Percentiles rank a stretch among this genome's conserved stretches.
Evolutionary conservation across 352 stramenopile species (phyloP).

Genomic region (Blastocystis sp.): DNA sequence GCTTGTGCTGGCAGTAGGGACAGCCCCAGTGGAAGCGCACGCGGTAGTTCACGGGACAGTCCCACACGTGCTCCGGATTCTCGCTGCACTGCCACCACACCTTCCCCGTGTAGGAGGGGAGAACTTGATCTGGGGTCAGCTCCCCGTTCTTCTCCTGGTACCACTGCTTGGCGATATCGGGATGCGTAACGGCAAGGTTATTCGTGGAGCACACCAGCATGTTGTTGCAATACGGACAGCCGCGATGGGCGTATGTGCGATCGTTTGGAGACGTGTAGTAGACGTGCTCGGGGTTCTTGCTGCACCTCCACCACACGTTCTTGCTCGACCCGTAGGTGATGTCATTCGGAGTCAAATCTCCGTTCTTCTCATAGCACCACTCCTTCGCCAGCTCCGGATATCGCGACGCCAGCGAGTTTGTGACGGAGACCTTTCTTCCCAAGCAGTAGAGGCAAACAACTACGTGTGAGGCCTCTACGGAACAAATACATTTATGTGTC

Average conservation of each 20-base stretch:
- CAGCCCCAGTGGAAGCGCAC: conserved; percentile 54
- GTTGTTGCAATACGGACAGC: conserved; percentile 58
- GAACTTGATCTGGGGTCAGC: conserved; percentile 24
- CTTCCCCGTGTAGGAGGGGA: conserved; percentile 59
- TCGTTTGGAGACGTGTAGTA: conserved; percentile 59
- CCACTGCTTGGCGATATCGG: conserved; percentile 27
- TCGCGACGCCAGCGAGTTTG: conserved; percentile 37
- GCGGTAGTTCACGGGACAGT: conserved; percentile 47
- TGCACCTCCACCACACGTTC: conserved; percentile 39
- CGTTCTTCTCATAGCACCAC: conserved; percentile 60
- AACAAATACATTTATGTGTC: conserved; percentile 32
- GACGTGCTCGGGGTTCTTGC: conserved; percentile 26
- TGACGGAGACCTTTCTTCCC: conserved; percentile 41
- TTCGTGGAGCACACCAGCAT: conserved; percentile 32
- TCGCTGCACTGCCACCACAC: conserved; percentile 58
- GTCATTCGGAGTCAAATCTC: conserved; percentile 21
- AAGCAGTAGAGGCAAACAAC: conserved; percentile 48
- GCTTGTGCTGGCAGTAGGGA: conserved; percentile 57
- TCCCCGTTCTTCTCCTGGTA: conserved; percentile 16
- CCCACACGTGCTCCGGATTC: conserved; percentile 41
- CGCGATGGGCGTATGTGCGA: conserved; percentile 49
- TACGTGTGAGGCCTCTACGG: background rate
- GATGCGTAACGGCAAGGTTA: conserved; percentile 48
- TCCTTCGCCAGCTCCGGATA: conserved; percentile 60
- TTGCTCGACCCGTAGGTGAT: conserved; percentile 62